Percentiles rank a stretch among this genome's conserved stretches.
Conservation (phyloP, 2,329 filamentous ascomycete species). For the Calonectria pseudoreteaudii region DNA sequence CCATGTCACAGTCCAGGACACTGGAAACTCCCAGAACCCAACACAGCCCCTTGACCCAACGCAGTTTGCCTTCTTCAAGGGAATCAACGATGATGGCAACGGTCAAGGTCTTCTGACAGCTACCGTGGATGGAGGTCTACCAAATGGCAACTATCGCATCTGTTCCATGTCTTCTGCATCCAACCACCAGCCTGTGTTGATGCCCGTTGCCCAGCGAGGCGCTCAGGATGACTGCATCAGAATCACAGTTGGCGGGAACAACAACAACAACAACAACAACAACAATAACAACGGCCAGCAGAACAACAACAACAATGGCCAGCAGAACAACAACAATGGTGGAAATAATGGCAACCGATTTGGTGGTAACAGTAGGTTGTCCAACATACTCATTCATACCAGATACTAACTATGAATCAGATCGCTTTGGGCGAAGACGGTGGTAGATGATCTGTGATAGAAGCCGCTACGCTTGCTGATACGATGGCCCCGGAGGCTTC, state of each 20-base stretch:
- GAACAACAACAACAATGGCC: constrained; percentile 18
- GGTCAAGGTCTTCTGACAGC: constrained; percentile 65
- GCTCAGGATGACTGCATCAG: constrained; percentile 74
- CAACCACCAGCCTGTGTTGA: constrained; percentile 75
- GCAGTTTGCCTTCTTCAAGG: constrained; percentile 74
- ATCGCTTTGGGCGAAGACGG: neutral
- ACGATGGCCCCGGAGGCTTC: neutral
- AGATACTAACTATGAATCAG: neutral
- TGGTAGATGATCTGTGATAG: neutral
- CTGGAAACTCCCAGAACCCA: constrained; percentile 64
- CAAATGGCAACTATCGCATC: constrained; percentile 72
- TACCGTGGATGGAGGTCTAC: constrained; percentile 68
- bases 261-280: constrained; percentile 33
- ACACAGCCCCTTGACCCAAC: constrained; percentile 63
- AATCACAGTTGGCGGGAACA: constrained; percentile 62
- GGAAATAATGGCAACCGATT: neutral
- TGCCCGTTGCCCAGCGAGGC: constrained; percentile 76
- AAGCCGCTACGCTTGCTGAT: neutral
- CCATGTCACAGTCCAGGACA: constrained; percentile 69
- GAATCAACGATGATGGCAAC: constrained; percentile 72
- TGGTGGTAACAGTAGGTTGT: neutral
- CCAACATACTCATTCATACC: too few species aligned
- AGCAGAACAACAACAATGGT: neutral
- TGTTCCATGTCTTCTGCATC: constrained; percentile 73
- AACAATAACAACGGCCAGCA: constrained; percentile 29